phyloP scores from a whole-genome alignment of 768 basidiomycete genomes.

The Naganishia kalamii region DNA sequence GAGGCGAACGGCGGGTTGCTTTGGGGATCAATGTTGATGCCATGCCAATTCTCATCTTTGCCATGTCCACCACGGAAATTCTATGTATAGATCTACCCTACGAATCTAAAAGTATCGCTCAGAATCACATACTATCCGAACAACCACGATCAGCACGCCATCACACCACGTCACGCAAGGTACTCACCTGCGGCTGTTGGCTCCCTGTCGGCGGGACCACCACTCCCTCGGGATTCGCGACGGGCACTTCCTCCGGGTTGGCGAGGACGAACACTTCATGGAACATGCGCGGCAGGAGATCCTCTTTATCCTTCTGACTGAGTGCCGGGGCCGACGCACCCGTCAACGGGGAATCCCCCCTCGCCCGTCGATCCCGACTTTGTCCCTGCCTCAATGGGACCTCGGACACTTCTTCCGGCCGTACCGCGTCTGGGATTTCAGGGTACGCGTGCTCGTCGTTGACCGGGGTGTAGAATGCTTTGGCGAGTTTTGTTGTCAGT shows the following conservation, averaged over 20 bases:
- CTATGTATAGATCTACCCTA: slow-evolving; percentile 12
- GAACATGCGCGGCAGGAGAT: slow-evolving; percentile 16
- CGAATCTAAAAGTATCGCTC: slow-evolving; percentile 23
- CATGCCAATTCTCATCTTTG: too few species aligned
- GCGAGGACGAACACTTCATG: slow-evolving; percentile 20
- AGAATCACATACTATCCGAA: slow-evolving; percentile 22
- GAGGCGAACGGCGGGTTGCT: too few species aligned
- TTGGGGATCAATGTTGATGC: too few species aligned
- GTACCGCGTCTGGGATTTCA: neutral
- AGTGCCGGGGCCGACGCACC: neutral
- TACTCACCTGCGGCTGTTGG: neutral
- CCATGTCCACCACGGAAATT: too few species aligned
- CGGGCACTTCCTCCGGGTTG: slow-evolving; percentile 7
- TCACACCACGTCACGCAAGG: neutral
- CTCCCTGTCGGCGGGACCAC: slow-evolving; percentile 4
- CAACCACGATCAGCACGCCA: too few species aligned
- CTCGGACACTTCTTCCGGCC: neutral
- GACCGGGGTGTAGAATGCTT: slow-evolving; percentile 8
- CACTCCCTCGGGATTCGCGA: neutral
- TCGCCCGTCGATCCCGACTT: neutral
- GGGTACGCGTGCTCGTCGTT: slow-evolving; percentile 5
- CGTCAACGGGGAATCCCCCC: too few species aligned
- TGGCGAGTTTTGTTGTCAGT: neutral
- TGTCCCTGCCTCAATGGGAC: neutral
- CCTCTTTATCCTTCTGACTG: neutral